Base-by-base conservation (phyloP, 2,329 filamentous ascomycete genomes). In the Tolypocladium amazonense region DNA sequence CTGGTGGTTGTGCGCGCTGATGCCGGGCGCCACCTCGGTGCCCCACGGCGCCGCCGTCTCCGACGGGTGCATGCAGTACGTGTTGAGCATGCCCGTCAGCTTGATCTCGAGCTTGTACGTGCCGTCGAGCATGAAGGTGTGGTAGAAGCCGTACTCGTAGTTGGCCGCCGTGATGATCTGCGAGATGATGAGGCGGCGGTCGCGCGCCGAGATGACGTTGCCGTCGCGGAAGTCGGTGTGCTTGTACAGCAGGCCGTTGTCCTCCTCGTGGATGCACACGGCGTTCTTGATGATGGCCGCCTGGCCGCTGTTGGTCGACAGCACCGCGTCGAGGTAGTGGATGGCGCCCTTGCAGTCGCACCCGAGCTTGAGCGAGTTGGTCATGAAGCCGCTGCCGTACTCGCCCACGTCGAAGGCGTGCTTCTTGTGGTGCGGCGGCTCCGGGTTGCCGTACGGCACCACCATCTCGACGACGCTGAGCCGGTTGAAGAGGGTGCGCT, bases 351-450 rank as follows among this genome's bases (percentile, higher is more conserved):
- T 77, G 65, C 86, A 85, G 66, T 88, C 86, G 62, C 86, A 88
- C 23, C 67, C 67, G 2, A 88, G 76, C 30, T 77, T 76, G 8
- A 89, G 77, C 58, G 87, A 88, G 71, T 89, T 89, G 39, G 85
- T 83, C 64, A 81, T 85, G 62, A 83, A 78, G 2, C 86, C 87
- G 8, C 81, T 81, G 12, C 86, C 87, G 33, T 82, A 84, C 62
- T 88, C 85, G 4, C 87, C 87, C 50, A 89, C 81, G 64, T 89
- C 87, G 64, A 89, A 89, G 1, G 86, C 87, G 25, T 84, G 82
- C 69, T 89, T 89, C 41, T 83, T 78, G 43, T 85, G 84, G 69
- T 83, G 88, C 0, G 86, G 86, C 3, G 77, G 72, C 3, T 86
- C 79, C 6, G 82, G 83, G 63, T 88, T 85, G 3, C 78, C 85